Evolutionary conservation across 2,329 filamentous ascomycete genomes (phyloP).

Genomic region (Fusarium sp.): DNA sequence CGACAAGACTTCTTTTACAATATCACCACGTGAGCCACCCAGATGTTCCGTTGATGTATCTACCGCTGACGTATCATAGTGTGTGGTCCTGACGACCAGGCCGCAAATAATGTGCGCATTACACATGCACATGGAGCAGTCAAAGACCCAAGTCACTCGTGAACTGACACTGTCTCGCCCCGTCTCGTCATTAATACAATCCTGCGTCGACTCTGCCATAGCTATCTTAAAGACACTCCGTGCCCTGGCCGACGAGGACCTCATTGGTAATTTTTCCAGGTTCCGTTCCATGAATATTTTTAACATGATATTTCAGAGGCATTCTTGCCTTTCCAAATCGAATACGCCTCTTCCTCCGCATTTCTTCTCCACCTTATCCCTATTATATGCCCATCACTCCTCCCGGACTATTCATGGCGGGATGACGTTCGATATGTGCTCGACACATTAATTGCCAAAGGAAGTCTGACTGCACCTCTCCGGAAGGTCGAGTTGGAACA

Average conservation of each 20-base stretch:
- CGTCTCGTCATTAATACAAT: slow-evolving; percentile 45
- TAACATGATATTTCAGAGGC: slow-evolving; percentile 33
- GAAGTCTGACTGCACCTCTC: slow-evolving; percentile 52
- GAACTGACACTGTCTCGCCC: slow-evolving; percentile 39
- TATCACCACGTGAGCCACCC: slow-evolving; percentile 40
- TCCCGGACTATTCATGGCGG: slow-evolving; percentile 51
- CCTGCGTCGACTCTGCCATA: slow-evolving; percentile 47
- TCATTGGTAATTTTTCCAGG: slow-evolving; percentile 32
- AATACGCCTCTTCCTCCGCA: slow-evolving; percentile 56
- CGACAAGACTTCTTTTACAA: slow-evolving; percentile 41
- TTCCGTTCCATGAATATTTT: fast-evolving
- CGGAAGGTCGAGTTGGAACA: slow-evolving; percentile 53
- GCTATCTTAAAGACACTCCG: slow-evolving; percentile 42
- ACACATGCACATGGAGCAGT: slow-evolving; percentile 48
- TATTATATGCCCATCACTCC: slow-evolving; percentile 49
- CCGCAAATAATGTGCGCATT: slow-evolving; percentile 50
- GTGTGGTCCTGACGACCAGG: slow-evolving; percentile 46
- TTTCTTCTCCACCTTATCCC: slow-evolving; percentile 54
- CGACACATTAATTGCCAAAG: slow-evolving; percentile 53
- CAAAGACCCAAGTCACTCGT: slow-evolving; percentile 30
- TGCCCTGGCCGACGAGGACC: slow-evolving; percentile 46
- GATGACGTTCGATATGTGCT: slow-evolving; percentile 52
- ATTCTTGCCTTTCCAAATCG: slow-evolving; percentile 56
- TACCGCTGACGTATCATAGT: slow-evolving; percentile 20
- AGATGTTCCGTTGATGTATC: fast-evolving